phyloP scores from a whole-genome alignment of 1,284 basidiomycete genomes.

The Moesziomyces aphidis region DNA sequence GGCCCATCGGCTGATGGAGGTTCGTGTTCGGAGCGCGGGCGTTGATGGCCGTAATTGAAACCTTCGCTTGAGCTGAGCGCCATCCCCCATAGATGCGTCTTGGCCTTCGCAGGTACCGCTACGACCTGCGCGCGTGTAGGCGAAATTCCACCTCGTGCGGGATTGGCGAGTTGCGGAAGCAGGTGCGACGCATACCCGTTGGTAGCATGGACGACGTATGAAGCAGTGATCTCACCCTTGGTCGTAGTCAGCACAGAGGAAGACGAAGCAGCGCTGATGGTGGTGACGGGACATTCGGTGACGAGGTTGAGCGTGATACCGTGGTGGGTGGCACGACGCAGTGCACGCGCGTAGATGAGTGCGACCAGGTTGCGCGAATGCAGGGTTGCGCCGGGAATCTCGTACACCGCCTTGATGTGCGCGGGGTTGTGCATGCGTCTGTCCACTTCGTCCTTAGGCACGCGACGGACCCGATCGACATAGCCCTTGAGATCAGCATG shows the following conservation, averaged over 20 bases:
- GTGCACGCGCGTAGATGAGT: slow-evolving; percentile 23
- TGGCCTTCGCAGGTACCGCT: slow-evolving; percentile 72
- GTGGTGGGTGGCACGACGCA: slow-evolving; percentile 5
- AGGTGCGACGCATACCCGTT: slow-evolving; percentile 81
- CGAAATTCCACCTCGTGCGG: slow-evolving; percentile 70
- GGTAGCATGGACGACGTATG: slow-evolving; percentile 80
- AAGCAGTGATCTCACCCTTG: slow-evolving; percentile 69
- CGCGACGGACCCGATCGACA: slow-evolving; percentile 24
- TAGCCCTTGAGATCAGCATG: slow-evolving; percentile 21
- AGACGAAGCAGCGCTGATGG: neutral
- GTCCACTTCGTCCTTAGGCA: slow-evolving; percentile 33
- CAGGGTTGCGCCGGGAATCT: slow-evolving; percentile 49
- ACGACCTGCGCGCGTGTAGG: slow-evolving; percentile 81
- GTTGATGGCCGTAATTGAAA: slow-evolving; percentile 83
- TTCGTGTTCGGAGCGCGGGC: slow-evolving; percentile 67
- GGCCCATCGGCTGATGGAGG: neutral
- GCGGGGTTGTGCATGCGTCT: slow-evolving; percentile 20
- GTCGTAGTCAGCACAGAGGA: neutral
- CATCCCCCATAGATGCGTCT: slow-evolving; percentile 22
- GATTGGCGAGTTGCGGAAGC: slow-evolving; percentile 74
- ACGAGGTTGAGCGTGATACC: slow-evolving; percentile 22
- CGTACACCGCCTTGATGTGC: slow-evolving; percentile 36
- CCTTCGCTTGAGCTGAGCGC: slow-evolving; percentile 68
- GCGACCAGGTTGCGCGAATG: slow-evolving; percentile 45
- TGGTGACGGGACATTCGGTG: slow-evolving; percentile 35